Base-by-base conservation (phyloP, 2,329 filamentous ascomycete genomes). In the Penicillium frequentans region DNA sequence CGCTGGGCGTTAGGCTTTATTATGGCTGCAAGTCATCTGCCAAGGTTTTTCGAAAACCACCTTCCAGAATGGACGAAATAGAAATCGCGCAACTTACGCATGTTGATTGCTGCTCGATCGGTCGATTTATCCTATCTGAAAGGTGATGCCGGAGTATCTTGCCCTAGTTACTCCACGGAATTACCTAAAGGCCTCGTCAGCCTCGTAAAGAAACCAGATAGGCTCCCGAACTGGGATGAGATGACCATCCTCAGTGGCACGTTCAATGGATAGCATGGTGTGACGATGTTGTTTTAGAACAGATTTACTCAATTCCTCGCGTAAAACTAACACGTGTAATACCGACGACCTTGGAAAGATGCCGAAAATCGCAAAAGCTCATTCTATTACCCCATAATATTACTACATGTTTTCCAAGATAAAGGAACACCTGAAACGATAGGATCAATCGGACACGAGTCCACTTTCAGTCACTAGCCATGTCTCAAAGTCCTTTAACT, bases 381-480 rank as follows among this genome's bases (percentile, higher is more conserved):
- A 47, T 31, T 11, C 26, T 14, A 47, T 29, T 47, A 47, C 44
- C n/a, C 19, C 8, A 23, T 21, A 13, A 42, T 42, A 21, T 23
- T 23, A 42, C 19, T 39, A 39, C n/a, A 44, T n/a, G 4, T 29
- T 46, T 27, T 5, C 19, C 16, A 26, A 11, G 19, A 44, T 26
- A 44, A 44, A 23, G 13, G 5, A 10, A 26, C 42, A 26, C 16
- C 5, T 49, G 27, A 33, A 49, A 16, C 35, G 8, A 39, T 39
- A 42, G 5, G 39, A 35, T 33, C 24, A 44, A 43, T 19, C 14
- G n/a, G 14, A 31, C 21, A 39, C 59, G 47, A 68, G 82, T 3
- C 67, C 72, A 65, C 80, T 83, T 58, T 80, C 77, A 66, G 76
- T 73, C 66, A 72, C 70, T 60, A 84, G 57, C 79, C 80, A 84